Evolutionary conservation across 1,284 basidiomycete genomes (phyloP).

Genomic region (Ceratorhiza oryzae-sativae): DNA sequence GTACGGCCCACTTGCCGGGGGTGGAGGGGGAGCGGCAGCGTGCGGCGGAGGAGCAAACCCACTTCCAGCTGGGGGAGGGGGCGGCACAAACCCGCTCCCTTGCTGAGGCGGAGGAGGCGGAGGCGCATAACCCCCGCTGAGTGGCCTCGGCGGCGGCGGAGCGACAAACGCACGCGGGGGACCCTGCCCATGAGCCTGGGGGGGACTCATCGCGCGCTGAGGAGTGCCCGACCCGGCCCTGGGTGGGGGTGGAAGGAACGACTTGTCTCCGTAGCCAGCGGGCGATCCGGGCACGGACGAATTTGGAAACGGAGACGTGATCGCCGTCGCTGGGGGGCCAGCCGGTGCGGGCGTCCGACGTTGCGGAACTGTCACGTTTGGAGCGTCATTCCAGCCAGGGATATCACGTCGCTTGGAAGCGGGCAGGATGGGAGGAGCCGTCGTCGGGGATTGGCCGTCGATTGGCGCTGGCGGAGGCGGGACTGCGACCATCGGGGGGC

Average conservation of each 20-base stretch:
- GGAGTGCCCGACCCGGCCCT: conserved; percentile 40
- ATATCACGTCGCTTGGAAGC: conserved; percentile 68
- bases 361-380: conserved; percentile 58
- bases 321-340: conserved; percentile 67
- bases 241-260: conserved; percentile 47
- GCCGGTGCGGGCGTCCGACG: conserved; percentile 62
- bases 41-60: conserved; percentile 44
- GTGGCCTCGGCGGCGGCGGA: conserved; percentile 38
- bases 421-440: conserved; percentile 50
- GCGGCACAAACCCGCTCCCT: conserved; percentile 44
- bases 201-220: conserved; percentile 48
- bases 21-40: conserved; percentile 51
- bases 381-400: conserved; percentile 93
- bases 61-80: too few relatives aligned
- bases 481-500: conserved; percentile 44
- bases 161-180: conserved; percentile 40
- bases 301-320: conserved; percentile 91
- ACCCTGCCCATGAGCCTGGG: conserved; percentile 44
- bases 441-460: conserved; percentile 50
- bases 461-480: conserved; percentile 51
- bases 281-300: conserved; percentile 57
- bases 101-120: conserved; percentile 42
- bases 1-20: conserved; percentile 46
- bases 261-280: conserved; percentile 47
- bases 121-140: conserved; percentile 41